These are phyloP conservation scores for Xanthoconium stramineum DNA, from an alignment of 768 basidiomycete genomes.

Conservation along the genomic window DNA sequence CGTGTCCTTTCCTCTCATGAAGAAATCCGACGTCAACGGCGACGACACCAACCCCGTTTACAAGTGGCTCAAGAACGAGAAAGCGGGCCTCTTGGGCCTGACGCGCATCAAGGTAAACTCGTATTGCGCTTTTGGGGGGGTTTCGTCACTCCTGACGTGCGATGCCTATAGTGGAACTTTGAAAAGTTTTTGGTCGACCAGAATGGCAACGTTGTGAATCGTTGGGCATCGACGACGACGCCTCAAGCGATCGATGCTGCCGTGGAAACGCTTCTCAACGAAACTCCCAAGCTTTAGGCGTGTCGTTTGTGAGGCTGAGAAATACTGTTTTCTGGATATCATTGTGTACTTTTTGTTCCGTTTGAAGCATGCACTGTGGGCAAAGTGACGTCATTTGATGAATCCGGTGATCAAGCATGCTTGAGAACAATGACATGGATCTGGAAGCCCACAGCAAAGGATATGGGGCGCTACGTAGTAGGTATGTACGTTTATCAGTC, in stretches of 20 bases:
- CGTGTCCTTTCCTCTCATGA: constrained; percentile 87
- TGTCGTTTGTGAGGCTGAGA: neutral
- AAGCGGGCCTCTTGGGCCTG: constrained; percentile 68
- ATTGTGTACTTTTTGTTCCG: too few relatives aligned
- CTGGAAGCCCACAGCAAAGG: too few relatives aligned
- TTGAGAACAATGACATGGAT: too few relatives aligned
- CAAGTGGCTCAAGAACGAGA: constrained; percentile 80
- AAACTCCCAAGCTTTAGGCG: constrained; percentile 15
- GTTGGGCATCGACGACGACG: constrained; percentile 75
- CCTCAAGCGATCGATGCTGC: constrained; percentile 61
- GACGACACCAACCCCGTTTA: constrained; percentile 79
- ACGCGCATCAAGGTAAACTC: constrained; percentile 61
- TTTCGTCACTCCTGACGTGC: neutral
- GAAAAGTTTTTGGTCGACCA: constrained; percentile 85
- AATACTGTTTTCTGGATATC: neutral
- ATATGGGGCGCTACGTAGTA: too few relatives aligned
- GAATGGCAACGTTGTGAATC: constrained; percentile 69
- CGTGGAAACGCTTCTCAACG: constrained; percentile 54
- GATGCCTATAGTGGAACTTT: constrained; percentile 74
- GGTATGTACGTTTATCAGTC: too few relatives aligned
- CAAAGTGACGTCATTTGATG: too few relatives aligned
- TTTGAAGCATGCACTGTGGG: too few relatives aligned
- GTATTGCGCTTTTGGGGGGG: neutral
- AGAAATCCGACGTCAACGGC: constrained; percentile 93
- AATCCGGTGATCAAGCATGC: too few relatives aligned